Conservation (phyloP, 2,329 filamentous ascomycete species). For the Cladosporium phlei region DNA sequence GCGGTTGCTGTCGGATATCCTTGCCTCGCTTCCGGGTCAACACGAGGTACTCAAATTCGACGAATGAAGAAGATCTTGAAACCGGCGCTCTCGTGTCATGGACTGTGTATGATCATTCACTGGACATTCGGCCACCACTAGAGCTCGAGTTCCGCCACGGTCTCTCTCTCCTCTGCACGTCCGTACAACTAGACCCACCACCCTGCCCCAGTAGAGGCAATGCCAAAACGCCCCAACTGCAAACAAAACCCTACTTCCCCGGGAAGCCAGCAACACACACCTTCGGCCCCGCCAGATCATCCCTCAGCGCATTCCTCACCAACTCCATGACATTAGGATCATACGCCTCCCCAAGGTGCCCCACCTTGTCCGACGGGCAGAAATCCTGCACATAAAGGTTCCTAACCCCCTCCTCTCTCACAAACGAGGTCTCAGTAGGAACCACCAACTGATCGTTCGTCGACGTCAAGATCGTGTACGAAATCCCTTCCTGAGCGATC, state of each 20-base stretch:
- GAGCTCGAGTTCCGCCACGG: too few relatives aligned
- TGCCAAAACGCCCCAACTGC: too few relatives aligned
- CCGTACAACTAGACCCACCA: too few relatives aligned
- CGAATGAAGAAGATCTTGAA: too few relatives aligned
- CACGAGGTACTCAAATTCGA: background rate
- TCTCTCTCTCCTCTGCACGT: too few relatives aligned
- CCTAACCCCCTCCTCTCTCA: constrained; percentile 21
- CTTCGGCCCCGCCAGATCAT: constrained; percentile 17
- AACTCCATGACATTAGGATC: constrained; percentile 23
- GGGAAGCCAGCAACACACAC: constrained; percentile 19
- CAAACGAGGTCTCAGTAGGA: constrained; percentile 20
- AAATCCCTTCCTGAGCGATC: constrained; percentile 20
- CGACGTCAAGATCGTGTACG: constrained; percentile 20
- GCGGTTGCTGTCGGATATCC: background rate
- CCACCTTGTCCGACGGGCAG: constrained; percentile 20
- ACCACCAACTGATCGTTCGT: constrained; percentile 24
- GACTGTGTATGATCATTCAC: background rate
- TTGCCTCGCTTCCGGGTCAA: background rate
- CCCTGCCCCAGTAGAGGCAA: too few relatives aligned
- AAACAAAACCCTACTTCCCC: constrained; percentile 15
- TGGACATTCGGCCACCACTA: too few relatives aligned
- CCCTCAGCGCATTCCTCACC: constrained; percentile 21
- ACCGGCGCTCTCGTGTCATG: too few relatives aligned
- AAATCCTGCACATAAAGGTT: constrained; percentile 24
- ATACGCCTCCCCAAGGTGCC: constrained; percentile 25